Conservation (phyloP, 345 rosid genomes). For the Durio zibethinus region DNA sequence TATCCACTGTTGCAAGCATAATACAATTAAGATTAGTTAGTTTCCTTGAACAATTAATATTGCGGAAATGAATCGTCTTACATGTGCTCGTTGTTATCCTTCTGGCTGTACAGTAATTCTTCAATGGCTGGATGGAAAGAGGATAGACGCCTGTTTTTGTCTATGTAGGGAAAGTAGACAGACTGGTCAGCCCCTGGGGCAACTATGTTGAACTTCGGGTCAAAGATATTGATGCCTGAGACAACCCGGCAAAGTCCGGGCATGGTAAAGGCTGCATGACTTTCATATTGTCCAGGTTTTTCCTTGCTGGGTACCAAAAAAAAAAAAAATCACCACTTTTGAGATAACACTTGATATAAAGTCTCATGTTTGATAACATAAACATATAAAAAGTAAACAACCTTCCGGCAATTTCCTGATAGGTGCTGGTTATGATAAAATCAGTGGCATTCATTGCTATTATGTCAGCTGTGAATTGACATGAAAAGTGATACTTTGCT, state of each 20-base stretch:
- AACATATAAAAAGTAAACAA: not conserved
- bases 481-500: conserved; percentile 83
- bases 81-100: conserved; percentile 75
- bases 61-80: conserved; percentile 21
- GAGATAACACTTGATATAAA: not conserved
- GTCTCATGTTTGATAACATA: conserved; percentile 4
- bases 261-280: conserved; percentile 78
- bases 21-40: not conserved
- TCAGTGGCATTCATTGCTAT: conserved; percentile 85
- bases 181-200: conserved; percentile 96
- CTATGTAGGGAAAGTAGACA: conserved; percentile 78
- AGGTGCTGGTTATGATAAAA: conserved; percentile 85
- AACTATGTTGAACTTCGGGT: conserved; percentile 90
- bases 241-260: conserved; percentile 85
- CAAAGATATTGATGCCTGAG: conserved; percentile 86
- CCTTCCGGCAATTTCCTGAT: conserved; percentile 98
- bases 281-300: conserved; percentile 87
- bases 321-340: not conserved
- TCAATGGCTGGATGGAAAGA: conserved; percentile 69
- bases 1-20: conserved; percentile 55
- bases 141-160: conserved; percentile 48
- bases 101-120: conserved; percentile 61
- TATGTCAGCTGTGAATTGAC: conserved; percentile 86
- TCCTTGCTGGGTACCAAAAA: conserved; percentile 57
- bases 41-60: not conserved